Conservation (phyloP, 371 early-diverging fungal genomes). For the Fennellomyces sp. region DNA sequence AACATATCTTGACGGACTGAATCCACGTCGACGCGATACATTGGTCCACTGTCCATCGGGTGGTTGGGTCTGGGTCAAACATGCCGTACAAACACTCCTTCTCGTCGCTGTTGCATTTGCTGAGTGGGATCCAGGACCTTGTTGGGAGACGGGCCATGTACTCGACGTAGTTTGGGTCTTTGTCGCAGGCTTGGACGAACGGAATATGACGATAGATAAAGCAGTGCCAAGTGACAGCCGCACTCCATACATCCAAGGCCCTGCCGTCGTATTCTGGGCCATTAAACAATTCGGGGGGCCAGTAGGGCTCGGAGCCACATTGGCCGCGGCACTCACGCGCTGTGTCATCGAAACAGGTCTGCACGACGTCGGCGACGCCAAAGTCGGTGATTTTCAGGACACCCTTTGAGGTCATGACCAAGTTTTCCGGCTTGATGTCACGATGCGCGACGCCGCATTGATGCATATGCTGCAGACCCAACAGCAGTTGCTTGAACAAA, state of each 20-base stretch:
- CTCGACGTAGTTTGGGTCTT: slow-evolving; percentile 70
- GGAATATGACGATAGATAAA: slow-evolving; percentile 37
- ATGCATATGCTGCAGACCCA: slow-evolving; percentile 77
- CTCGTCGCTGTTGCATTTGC: slow-evolving; percentile 29
- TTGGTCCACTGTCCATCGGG: slow-evolving; percentile 48
- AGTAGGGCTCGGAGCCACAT: slow-evolving; percentile 37
- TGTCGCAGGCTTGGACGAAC: slow-evolving; percentile 48
- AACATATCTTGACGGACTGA: slow-evolving; percentile 20
- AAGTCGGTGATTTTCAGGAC: slow-evolving; percentile 71
- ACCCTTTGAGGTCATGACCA: slow-evolving; percentile 59
- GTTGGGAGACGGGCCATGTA: slow-evolving; percentile 40
- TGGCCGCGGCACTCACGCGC: slow-evolving; percentile 18
- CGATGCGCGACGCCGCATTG: slow-evolving; percentile 73
- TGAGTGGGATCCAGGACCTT: slow-evolving; percentile 61
- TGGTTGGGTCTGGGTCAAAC: slow-evolving; percentile 47
- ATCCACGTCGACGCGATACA: slow-evolving; percentile 51
- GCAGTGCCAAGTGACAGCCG: slow-evolving; percentile 38
- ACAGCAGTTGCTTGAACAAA: slow-evolving; percentile 64
- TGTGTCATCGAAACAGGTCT: slow-evolving; percentile 21
- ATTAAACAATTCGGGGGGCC: slow-evolving; percentile 30
- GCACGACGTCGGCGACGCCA: slow-evolving; percentile 68
- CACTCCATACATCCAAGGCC: slow-evolving; percentile 35
- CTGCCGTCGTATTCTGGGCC: slow-evolving; percentile 25
- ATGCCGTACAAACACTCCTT: slow-evolving; percentile 43
- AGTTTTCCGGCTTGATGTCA: slow-evolving; percentile 75